phyloP scores from a whole-genome alignment of 805 yeast species.

The fission yeast (Schizosaccharomyces pombe) region DNA sequence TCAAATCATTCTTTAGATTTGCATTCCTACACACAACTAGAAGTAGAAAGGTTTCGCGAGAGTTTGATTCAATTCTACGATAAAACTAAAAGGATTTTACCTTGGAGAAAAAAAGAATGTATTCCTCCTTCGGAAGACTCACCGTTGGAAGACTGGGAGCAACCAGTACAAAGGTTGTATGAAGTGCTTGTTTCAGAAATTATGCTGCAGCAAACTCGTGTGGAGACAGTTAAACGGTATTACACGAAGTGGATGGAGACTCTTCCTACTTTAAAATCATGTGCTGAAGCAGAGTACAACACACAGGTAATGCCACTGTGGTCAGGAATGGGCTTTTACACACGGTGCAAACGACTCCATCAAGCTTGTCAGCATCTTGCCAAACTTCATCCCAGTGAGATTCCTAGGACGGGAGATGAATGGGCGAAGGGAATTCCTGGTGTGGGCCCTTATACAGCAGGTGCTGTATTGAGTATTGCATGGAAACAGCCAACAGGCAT shows the following conservation, averaged over 20 bases:
- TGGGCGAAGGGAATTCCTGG: slow-evolving; percentile 1
- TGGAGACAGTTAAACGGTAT: slow-evolving; percentile 1
- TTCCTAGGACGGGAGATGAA: neutral
- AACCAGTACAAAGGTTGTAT: neutral
- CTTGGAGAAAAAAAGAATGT: slow-evolving; percentile 1
- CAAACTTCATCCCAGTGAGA: neutral
- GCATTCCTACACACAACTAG: neutral
- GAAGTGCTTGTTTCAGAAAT: slow-evolving; percentile 4
- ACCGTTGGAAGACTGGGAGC: neutral
- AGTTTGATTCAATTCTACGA: neutral
- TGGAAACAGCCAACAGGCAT: neutral
- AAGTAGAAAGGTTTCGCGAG: neutral
- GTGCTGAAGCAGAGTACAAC: slow-evolving; percentile 1
- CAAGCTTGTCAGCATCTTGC: neutral
- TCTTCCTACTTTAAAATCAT: neutral
- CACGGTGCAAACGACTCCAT: neutral
- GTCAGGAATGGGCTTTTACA: slow-evolving; percentile 3
- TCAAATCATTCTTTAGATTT: neutral
- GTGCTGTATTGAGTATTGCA: slow-evolving; percentile 3
- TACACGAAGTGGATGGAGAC: slow-evolving; percentile 1
- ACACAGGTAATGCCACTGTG: slow-evolving; percentile 2
- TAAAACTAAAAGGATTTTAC: neutral
- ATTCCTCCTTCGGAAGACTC: neutral
- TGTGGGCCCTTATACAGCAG: slow-evolving; percentile 3
- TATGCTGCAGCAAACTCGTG: slow-evolving; percentile 5